Base-by-base conservation (phyloP, 192 early-diverging fungal species). In the Backusella sp. region DNA sequence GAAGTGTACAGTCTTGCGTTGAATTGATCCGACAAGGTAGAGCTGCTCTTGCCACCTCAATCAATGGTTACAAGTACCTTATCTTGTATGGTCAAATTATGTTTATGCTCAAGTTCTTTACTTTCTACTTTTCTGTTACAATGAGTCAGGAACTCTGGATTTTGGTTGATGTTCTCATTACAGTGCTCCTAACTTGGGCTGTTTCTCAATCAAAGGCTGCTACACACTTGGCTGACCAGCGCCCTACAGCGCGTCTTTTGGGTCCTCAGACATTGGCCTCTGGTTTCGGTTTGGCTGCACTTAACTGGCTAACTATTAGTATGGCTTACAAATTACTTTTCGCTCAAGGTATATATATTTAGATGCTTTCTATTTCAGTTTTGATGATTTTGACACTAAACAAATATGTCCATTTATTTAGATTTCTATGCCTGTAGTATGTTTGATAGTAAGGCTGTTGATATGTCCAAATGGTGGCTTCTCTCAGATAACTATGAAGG, bases 401-500 rank as follows among this genome's bases (percentile, higher is more conserved):
- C 32, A 32, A 46, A 44, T 14, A 30, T 52, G 28, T 14, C 12
- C 7, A 62, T 46, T 8, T 72, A 15, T 17, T 28, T 46, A 72
- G 70, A 44, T 19, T 93, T 85, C 83, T 92, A 90, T 82, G 76
- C 77, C 52, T 93, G 92, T 82, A 81, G 91, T 74, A 87, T 91
- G 79, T 91, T 93, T 80, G 90, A 93, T 77, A 85, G 86, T 8
- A 68, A 75, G 4, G 75, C 84, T 52, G 85, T 82, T 65, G 90
- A 94, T 72, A 75, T 91, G 19, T 71, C 87, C 34, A 87, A 88
- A 28, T 94, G 92, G 92, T 94, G 91, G 91, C 82, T 92, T 69
- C 79, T 94, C 7, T 89, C 84, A 2, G 92, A 94, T 74, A 94
- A 92, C 79, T 94, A 83, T 81, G 91, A 94, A 82, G 86, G 86